Evolutionary conservation across 176 grass and related monocot species (phyloP).

Genomic region (Leersia perrieri): DNA sequence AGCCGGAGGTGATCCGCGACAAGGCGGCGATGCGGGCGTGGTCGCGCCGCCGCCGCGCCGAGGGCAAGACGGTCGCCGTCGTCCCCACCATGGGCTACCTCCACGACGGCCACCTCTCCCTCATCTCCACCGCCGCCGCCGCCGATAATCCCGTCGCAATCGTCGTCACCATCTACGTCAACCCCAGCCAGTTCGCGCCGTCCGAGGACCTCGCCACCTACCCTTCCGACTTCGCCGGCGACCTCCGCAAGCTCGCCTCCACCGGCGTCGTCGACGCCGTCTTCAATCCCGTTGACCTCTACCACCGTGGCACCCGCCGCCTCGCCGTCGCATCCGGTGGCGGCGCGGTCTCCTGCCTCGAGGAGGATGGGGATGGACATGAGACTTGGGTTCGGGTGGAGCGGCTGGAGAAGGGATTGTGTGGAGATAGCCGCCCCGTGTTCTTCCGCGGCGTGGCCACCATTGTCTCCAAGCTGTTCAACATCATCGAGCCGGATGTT

Average conservation of each 20-base stretch:
- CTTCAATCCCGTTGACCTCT: slow-evolving; percentile 68
- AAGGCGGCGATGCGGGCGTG: slow-evolving; percentile 65
- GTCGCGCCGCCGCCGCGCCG: slow-evolving; percentile 50
- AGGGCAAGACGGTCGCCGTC: slow-evolving; percentile 58
- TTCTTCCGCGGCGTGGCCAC: slow-evolving; percentile 89
- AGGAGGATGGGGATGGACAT: slow-evolving; percentile 47
- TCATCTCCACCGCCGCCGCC: slow-evolving; percentile 37
- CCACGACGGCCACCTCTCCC: slow-evolving; percentile 84
- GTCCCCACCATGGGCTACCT: slow-evolving; percentile 98
- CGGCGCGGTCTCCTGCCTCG: slow-evolving; percentile 49
- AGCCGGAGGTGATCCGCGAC: slow-evolving; percentile 76
- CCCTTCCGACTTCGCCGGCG: slow-evolving; percentile 64
- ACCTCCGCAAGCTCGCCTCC: slow-evolving; percentile 66
- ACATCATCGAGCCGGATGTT: slow-evolving; percentile 76
- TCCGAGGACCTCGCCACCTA: slow-evolving; percentile 72
- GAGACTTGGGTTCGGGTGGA: slow-evolving; percentile 88
- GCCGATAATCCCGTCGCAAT: slow-evolving; percentile 41
- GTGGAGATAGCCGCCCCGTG: slow-evolving; percentile 71
- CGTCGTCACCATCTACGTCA: slow-evolving; percentile 89
- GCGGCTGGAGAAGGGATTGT: slow-evolving; percentile 67
- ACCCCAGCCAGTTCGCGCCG: slow-evolving; percentile 79
- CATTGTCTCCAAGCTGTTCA: slow-evolving; percentile 75
- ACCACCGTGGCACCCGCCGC: slow-evolving; percentile 31
- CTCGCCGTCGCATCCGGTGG: background rate
- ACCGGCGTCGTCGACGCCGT: slow-evolving; percentile 54